Base-by-base conservation (phyloP, 2,329 filamentous ascomycete genomes). In the Exophiala lecanii-corni region DNA sequence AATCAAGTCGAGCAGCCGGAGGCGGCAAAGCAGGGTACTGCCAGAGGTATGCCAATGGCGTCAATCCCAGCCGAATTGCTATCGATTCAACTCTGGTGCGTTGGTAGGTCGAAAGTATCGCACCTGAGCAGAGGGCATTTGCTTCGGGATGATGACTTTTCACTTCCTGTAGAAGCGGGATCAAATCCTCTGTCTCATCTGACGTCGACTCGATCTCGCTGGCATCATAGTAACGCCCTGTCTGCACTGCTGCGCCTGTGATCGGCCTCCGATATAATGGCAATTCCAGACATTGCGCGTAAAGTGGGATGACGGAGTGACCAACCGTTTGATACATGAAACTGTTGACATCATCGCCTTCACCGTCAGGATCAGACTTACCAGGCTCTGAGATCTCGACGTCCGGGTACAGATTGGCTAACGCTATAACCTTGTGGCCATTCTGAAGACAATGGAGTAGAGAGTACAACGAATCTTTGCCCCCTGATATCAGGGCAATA, bases 251-350 rank as follows among this genome's bases (percentile, higher is more conserved):
- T 4, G 68, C 70, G 30, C 91, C 92, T 1, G 64, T 61, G 55
- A 97, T 96, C 40, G 79, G 71, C 55, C 82, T 78, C 15, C 92
- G 82, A 65, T 92, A 96, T 2, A 98, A 73, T 17, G 91, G 91
- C 23, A 97, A 73, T 0, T 75, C 80, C 2, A 95, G 81, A 23
- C 87, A 89, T 36, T 77, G 65, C 47, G 82, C 81, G 62, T 96
- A 97, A 12, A 95, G 75, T 2, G 89, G 88, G 44, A 97, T 83
- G 13, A 96, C 72, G 45, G 80, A 76, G 65, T 97, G 88, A 9
- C 92, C 92, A 47, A 96, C 86, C 2, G 92, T 98, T 71, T 98
- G 92, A 72, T 97, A 98, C 92, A 98, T 98, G 80, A 92, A 97
- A 69, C 89, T 96, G 66, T 98, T 88, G 56, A 94, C 75, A 63